A percentile compares a stretch with the other conserved stretches of the same genome.
phyloP scores from a whole-genome alignment of 2,329 filamentous ascomycete species.

The Coniochaeta prunicola region DNA sequence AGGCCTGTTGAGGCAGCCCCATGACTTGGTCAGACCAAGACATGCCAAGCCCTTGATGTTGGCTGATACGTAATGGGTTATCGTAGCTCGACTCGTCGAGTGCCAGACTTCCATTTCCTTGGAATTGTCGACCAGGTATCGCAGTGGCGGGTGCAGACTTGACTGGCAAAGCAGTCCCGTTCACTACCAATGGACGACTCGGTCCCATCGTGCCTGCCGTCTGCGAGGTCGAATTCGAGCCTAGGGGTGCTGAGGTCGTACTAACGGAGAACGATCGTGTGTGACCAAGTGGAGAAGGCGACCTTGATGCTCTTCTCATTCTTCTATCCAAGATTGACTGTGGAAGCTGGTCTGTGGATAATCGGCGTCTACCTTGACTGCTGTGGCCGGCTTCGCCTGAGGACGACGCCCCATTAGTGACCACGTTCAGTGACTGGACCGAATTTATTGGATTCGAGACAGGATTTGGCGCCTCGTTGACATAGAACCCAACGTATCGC shows the following conservation, averaged over 20 bases:
- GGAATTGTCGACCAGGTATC: slow-evolving; percentile 15
- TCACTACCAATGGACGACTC: slow-evolving; percentile 32
- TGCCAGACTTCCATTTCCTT: slow-evolving; percentile 2
- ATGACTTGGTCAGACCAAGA: not conserved
- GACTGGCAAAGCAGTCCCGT: slow-evolving; percentile 25
- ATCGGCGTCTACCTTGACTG: slow-evolving; percentile 32
- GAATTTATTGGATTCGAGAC: slow-evolving; percentile 8
- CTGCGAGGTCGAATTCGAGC: slow-evolving; percentile 29
- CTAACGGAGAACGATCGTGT: slow-evolving; percentile 34
- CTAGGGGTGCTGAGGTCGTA: slow-evolving; percentile 30
- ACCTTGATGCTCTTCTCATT: slow-evolving; percentile 46
- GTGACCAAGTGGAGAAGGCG: slow-evolving; percentile 49
- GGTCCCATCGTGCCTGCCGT: slow-evolving; percentile 21
- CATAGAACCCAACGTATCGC: slow-evolving; percentile 28
- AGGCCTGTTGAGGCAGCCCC: not conserved
- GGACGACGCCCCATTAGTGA: slow-evolving; percentile 31
- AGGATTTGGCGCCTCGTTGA: slow-evolving; percentile 22
- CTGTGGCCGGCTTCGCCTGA: slow-evolving; percentile 39
- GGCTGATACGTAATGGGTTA: slow-evolving; percentile 28
- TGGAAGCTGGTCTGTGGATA: slow-evolving; percentile 47
- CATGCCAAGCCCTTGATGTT: slow-evolving; percentile 18
- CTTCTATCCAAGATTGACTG: slow-evolving; percentile 46
- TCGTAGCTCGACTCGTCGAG: slow-evolving; percentile 24
- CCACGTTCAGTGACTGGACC: slow-evolving; percentile 9
- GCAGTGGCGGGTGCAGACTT: not conserved